Percentiles rank a stretch among this genome's conserved stretches.
These are phyloP conservation scores for Gilbertella persicaria DNA, from an alignment of 371 early-diverging fungal genomes.

Conservation along the genomic window DNA sequence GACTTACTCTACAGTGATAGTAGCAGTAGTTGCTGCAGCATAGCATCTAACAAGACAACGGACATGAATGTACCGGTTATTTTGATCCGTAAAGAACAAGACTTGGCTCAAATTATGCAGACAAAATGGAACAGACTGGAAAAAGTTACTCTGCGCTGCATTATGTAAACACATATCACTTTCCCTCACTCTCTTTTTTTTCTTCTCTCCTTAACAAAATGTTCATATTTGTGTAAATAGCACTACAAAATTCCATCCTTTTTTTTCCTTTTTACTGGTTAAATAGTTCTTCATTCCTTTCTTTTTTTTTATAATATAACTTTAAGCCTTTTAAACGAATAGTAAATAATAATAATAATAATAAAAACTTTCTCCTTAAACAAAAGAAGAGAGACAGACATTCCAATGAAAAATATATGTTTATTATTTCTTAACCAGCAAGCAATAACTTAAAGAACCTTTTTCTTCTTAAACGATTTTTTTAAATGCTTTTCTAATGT, in stretches of 20 bases:
- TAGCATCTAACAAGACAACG: slow-evolving; percentile 6
- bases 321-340: too few relatives aligned
- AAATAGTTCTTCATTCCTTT: neutral
- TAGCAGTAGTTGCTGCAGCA: slow-evolving; percentile 19
- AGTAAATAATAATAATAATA: neutral
- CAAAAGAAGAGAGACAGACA: neutral
- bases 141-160: slow-evolving; percentile 37
- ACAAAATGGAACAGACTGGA: slow-evolving; percentile 33
- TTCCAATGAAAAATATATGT: neutral
- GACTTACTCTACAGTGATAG: slow-evolving; percentile 25
- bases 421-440: neutral
- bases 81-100: slow-evolving; percentile 28
- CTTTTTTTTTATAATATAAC: neutral
- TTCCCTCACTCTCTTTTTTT: neutral
- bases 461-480: neutral
- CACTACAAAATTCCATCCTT: neutral
- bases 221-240: slow-evolving; percentile 5
- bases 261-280: neutral
- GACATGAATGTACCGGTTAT: slow-evolving; percentile 11
- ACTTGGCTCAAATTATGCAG: slow-evolving; percentile 25
- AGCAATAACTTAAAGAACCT: neutral
- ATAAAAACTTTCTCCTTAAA: neutral
- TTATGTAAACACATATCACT: slow-evolving; percentile 14
- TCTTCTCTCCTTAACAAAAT: slow-evolving; percentile 1
- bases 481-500: neutral